phyloP scores from a whole-genome alignment of 306 rosid genomes.

The Corylus heterophylla region DNA sequence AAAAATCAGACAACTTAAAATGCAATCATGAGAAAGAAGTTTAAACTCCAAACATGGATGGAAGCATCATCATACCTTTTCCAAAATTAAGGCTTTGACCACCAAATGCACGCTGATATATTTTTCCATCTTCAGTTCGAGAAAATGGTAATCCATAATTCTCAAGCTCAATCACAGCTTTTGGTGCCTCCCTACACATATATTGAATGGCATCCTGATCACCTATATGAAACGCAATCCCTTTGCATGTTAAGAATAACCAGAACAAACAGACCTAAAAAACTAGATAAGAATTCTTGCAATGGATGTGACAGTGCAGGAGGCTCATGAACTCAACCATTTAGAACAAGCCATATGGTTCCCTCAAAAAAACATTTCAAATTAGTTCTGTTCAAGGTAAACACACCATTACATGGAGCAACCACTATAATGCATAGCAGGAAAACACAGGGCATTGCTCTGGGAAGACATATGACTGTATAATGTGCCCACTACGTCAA shows the following conservation, averaged over 20 bases:
- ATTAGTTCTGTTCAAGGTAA: conserved; percentile 15
- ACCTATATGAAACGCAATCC: conserved; percentile 45
- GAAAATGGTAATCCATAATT: conserved; percentile 91
- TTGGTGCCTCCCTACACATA: conserved; percentile 96
- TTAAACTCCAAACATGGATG: conserved; percentile 18
- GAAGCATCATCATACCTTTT: conserved; percentile 51
- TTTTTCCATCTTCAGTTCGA: conserved; percentile 83
- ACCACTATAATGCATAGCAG: neutral
- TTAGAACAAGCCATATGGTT: conserved; percentile 7
- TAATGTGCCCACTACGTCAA: neutral
- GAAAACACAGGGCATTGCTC: neutral
- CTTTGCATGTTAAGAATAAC: conserved; percentile 24
- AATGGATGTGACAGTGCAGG: neutral
- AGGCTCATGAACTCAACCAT: neutral
- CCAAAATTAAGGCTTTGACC: conserved; percentile 96
- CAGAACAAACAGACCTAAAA: conserved; percentile 6
- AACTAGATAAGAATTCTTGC: neutral
- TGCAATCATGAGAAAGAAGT: conserved; percentile 1
- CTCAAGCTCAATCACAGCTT: conserved; percentile 91
- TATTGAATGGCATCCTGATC: conserved; percentile 98
- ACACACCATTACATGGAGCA: conserved; percentile 5
- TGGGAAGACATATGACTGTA: neutral
- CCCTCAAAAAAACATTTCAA: conserved; percentile 9
- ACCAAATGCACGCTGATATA: conserved; percentile 96
- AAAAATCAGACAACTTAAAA: conserved; percentile 25